Evolutionary conservation across 2,329 filamentous ascomycete genomes (phyloP), one percentile per base, ranked within the genome.

Genomic region (Albifimbria verrucaria): DNA sequence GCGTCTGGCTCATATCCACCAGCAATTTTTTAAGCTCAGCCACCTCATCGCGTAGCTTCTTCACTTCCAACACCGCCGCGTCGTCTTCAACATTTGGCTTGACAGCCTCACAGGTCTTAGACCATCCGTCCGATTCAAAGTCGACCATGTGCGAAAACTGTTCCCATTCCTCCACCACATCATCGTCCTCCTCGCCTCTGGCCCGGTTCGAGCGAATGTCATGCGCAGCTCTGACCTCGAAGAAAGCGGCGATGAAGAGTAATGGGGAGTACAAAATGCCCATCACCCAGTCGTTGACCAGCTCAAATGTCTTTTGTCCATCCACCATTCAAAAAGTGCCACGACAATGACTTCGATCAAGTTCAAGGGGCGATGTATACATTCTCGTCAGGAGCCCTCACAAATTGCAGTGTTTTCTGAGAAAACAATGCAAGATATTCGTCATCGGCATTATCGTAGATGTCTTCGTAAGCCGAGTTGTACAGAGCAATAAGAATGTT

Each of bases 311-410:
- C 7, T 76, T 56, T 83, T 82, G n/a, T 83, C 75, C 77, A 99
- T 80, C 94, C 93, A 99, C 94, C 94, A 99, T 75, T 97, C 94
- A 50, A 96, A 87, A 0, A 95, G 65, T 39, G 89, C 82, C 3
- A 97, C 81, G 55, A 83, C 76, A 56, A 96, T 78, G 18, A 97
- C 86, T 69, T 99, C 94, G 55, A 99, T 82, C 2, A 99, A 79
- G 68, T 99, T 99, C 72, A 99, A 89, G 94, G 94, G 1, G 94
- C 87, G 64, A 99, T 96, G 72, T 94, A 99, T 52, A 99, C 94
- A 62, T 99, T 99, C 70, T 99, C 94, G 63, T 99, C 94, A 0
- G 94, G 94, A 0, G 94, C 94, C 48, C 94, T 90, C 18, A 97
- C 90, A 64, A 97, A 99, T 64, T 96, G 92, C 81, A 97, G 90